A percentile compares a stretch with the other conserved stretches of the same genome.
These are phyloP conservation scores for Monsonia emarginata DNA, from an alignment of 441 rosid species.

Conservation along the genomic window DNA sequence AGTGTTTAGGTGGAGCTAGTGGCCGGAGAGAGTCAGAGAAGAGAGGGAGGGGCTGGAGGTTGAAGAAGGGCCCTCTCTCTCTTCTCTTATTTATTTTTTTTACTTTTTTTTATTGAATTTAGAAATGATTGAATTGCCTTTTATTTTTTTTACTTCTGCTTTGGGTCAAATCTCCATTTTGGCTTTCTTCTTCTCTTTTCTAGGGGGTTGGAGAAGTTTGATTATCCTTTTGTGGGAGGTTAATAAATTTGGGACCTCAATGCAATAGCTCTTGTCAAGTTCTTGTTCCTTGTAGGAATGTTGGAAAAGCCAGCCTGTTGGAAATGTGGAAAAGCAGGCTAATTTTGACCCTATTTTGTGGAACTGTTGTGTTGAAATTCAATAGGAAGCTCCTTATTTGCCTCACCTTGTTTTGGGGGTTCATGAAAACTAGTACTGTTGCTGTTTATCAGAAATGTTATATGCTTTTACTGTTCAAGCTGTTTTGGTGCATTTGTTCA, in stretches of 20 bases:
- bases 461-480: no score
- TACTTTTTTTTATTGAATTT: no score
- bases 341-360: background rate
- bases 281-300: slow-evolving; percentile 1
- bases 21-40: no score
- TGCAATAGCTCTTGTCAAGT: slow-evolving; percentile 15
- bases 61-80: no score
- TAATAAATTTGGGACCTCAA: slow-evolving; percentile 26
- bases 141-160: background rate
- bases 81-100: no score
- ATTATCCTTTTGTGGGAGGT: slow-evolving; percentile 31
- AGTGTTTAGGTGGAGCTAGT: no score
- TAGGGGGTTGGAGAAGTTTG: slow-evolving; percentile 29
- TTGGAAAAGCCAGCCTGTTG: background rate
- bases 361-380: background rate
- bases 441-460: background rate
- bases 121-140: no score
- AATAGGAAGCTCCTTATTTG: background rate
- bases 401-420: background rate
- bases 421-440: background rate
- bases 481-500: background rate
- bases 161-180: slow-evolving; percentile 26
- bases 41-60: no score
- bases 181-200: slow-evolving; percentile 21
- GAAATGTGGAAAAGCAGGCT: background rate